A percentile compares a stretch with the other conserved stretches of the same genome.
phyloP scores from a whole-genome alignment of 495 filamentous ascomycete species.

The Rusavskia elegans region DNA sequence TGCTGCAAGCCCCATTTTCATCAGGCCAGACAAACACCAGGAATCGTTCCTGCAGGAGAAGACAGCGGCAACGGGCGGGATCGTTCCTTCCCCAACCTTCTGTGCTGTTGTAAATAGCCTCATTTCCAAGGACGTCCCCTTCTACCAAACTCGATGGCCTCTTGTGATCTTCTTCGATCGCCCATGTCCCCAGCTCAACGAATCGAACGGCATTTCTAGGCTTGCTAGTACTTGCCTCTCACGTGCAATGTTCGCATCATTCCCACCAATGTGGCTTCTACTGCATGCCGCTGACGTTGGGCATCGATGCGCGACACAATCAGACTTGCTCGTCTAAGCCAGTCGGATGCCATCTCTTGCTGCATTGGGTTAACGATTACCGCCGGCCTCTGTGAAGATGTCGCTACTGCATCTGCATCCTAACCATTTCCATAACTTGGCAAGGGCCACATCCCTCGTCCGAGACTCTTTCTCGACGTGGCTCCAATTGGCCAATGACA shows the following conservation, averaged over 20 bases:
- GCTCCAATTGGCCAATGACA: conserved; percentile 4
- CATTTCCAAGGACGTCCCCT: not conserved
- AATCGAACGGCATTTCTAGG: not conserved
- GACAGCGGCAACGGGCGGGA: not conserved
- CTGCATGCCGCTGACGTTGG: not conserved
- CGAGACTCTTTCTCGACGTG: conserved; percentile 1
- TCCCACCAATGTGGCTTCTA: not conserved
- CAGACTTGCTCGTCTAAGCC: not conserved
- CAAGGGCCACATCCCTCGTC: not conserved
- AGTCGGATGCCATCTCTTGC: not conserved
- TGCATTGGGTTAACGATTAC: not conserved
- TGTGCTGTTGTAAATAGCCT: not conserved
- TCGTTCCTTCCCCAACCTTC: not conserved
- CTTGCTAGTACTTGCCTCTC: not conserved
- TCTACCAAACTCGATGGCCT: too few relatives aligned
- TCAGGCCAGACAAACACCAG: not conserved
- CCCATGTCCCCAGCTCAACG: too few relatives aligned
- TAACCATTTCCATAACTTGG: not conserved
- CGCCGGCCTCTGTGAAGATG: not conserved
- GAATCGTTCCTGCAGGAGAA: not conserved
- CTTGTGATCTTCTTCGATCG: too few relatives aligned
- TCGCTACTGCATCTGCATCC: not conserved
- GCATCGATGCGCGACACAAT: not conserved
- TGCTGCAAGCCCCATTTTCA: not conserved
- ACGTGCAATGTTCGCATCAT: not conserved